These are phyloP conservation scores for Dioscorea zingiberensis DNA, from an alignment of 106 monocot species.

Conservation along the genomic window DNA sequence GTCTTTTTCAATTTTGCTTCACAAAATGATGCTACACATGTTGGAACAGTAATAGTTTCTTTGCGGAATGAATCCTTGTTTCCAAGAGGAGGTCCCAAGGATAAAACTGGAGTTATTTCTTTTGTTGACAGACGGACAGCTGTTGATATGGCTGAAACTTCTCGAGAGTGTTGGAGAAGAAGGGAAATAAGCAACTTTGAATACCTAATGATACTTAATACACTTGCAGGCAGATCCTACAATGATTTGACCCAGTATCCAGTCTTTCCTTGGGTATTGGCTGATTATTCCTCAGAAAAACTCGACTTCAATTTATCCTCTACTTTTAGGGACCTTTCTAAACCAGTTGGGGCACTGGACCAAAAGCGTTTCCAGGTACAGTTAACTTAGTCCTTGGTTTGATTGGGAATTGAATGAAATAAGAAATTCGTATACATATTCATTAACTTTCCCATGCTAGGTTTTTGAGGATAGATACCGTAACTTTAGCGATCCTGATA, in stretches of 20 bases:
- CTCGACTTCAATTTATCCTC: constrained; percentile 92
- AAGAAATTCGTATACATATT: no score
- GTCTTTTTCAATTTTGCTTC: constrained; percentile 87
- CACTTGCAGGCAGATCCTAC: constrained; percentile 93
- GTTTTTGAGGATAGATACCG: constrained; percentile 97
- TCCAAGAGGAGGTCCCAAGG: constrained; percentile 67
- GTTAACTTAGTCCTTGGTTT: background rate
- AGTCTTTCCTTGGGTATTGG: constrained; percentile 93
- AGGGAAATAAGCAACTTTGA: constrained; percentile 98
- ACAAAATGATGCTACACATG: constrained; percentile 69
- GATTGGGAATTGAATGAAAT: no score
- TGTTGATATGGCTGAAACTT: constrained; percentile 83
- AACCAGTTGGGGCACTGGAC: constrained; percentile 93
- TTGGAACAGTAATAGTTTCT: constrained; percentile 74
- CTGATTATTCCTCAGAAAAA: constrained; percentile 96
- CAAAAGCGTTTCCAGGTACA: constrained; percentile 83
- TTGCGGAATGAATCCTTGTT: constrained; percentile 69
- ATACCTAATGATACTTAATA: constrained; percentile 92
- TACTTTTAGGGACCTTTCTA: constrained; percentile 94
- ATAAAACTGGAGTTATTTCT: constrained; percentile 64
- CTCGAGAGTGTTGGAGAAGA: constrained; percentile 90
- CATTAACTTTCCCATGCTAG: constrained; percentile 13
- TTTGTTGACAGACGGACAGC: constrained; percentile 85
- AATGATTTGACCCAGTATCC: constrained; percentile 99
- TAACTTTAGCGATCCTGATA: constrained; percentile 95